Conservation (phyloP, 805 yeast genomes). For the Candida glaebosa region DNA sequence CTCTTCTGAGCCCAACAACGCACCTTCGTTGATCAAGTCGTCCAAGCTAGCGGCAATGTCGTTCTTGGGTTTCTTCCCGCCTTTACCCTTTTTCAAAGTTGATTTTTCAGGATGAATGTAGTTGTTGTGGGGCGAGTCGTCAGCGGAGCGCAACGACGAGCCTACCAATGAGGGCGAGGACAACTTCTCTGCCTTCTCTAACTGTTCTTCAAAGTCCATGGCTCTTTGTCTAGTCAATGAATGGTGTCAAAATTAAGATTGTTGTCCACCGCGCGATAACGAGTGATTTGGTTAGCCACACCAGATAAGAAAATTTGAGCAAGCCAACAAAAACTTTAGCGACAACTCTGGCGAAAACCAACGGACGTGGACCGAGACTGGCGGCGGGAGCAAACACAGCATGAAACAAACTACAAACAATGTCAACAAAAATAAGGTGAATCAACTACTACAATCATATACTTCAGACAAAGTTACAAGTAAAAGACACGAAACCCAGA, state of each 20-base stretch:
- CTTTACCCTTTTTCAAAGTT: conserved; percentile 10
- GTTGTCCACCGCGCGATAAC: conserved; percentile 1
- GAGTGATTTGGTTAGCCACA: neutral
- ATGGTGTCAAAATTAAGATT: no score
- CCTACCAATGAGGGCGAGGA: conserved; percentile 53
- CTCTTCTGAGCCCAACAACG: conserved; percentile 47
- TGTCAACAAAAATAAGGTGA: no score
- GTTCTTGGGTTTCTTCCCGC: conserved; percentile 5
- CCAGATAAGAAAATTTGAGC: no score
- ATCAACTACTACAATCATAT: no score
- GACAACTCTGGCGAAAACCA: no score
- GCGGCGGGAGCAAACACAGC: no score
- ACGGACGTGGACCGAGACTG: no score
- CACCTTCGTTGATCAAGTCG: conserved; percentile 47
- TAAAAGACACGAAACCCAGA: no score
- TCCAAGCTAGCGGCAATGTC: conserved; percentile 50
- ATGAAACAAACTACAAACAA: no score
- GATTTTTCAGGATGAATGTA: conserved; percentile 44
- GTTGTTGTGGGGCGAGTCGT: conserved; percentile 42
- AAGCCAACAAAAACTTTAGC: no score
- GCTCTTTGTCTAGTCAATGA: no score
- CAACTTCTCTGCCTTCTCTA: conserved; percentile 49
- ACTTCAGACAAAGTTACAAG: no score
- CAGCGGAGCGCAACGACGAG: conserved; percentile 46
- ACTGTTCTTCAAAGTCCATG: conserved; percentile 53